phyloP scores from a whole-genome alignment of 768 basidiomycete genomes.

The Astraeus odoratus region DNA sequence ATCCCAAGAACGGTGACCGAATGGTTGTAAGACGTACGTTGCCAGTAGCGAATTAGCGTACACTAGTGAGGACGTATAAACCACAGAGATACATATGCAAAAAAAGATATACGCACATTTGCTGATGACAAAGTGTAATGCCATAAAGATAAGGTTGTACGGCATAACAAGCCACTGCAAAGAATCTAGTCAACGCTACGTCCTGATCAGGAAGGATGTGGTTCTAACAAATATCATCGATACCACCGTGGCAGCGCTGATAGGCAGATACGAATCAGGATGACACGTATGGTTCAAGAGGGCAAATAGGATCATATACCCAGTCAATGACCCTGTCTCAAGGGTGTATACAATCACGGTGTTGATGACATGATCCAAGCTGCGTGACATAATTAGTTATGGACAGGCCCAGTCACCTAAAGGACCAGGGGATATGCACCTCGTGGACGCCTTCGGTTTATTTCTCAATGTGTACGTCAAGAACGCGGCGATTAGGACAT shows the following conservation, averaged over 20 bases:
- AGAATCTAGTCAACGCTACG: neutral
- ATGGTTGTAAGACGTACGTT: conserved; percentile 19
- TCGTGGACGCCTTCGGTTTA: conserved; percentile 34
- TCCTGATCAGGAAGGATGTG: neutral
- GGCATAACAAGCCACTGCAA: conserved; percentile 41
- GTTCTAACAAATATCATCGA: conserved; percentile 37
- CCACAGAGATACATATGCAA: neutral
- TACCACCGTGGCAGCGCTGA: conserved; percentile 34
- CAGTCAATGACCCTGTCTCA: conserved; percentile 46
- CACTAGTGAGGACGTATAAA: conserved; percentile 22
- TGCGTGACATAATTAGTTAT: conserved; percentile 9
- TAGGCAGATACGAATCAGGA: neutral
- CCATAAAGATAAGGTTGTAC: conserved; percentile 45
- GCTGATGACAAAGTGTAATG: conserved; percentile 45
- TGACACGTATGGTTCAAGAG: neutral
- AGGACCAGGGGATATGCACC: conserved; percentile 16
- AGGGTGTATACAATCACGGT: conserved; percentile 44
- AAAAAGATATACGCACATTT: conserved; percentile 31
- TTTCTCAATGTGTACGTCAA: conserved; percentile 37
- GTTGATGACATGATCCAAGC: conserved; percentile 43
- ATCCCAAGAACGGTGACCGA: neutral
- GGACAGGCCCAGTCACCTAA: neutral
- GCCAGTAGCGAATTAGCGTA: conserved; percentile 48
- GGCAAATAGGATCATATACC: conserved; percentile 18
- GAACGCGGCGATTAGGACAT: conserved; percentile 41